Evolutionary conservation across 371 early-diverging fungal species (phyloP).

Genomic region (Mucor piriformis): DNA sequence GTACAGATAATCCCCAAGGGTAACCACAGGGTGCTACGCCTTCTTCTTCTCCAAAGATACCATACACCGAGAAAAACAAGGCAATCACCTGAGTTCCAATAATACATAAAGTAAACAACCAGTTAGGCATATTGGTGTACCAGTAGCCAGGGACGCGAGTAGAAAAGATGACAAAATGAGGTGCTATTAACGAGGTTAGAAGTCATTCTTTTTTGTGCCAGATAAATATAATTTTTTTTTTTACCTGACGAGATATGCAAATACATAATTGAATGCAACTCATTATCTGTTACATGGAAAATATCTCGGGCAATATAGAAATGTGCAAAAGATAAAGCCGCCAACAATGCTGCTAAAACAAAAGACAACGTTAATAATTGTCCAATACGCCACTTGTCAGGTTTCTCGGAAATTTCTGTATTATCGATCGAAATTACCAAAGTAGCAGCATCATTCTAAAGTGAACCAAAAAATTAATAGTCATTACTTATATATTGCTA

Average conservation of each 20-base stretch:
- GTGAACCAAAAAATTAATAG: constrained; percentile 33
- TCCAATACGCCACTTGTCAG: constrained; percentile 90
- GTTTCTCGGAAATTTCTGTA: constrained; percentile 76
- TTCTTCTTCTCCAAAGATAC: constrained; percentile 55
- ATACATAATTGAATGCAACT: constrained; percentile 84
- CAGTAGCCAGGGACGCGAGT: constrained; percentile 90
- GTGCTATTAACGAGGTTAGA: no score
- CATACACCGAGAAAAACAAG: constrained; percentile 84
- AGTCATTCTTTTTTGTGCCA: no score
- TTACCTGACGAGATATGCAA: constrained; percentile 85
- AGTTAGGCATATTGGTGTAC: constrained; percentile 84
- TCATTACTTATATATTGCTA: not conserved
- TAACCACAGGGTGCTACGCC: constrained; percentile 59
- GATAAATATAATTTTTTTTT: not conserved
- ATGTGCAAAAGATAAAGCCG: constrained; percentile 79
- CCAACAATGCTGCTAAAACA: constrained; percentile 72
- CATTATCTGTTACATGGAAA: constrained; percentile 43
- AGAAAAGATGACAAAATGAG: constrained; percentile 97
- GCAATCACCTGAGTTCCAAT: constrained; percentile 92
- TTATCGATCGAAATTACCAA: constrained; percentile 92
- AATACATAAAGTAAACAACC: constrained; percentile 79
- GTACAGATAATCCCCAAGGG: constrained; percentile 65
- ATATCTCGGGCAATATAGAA: constrained; percentile 76
- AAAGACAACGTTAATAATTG: constrained; percentile 81
- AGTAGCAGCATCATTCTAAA: constrained; percentile 87